Evolutionary conservation across 139 green algal species (phyloP), one percentile per base, ranked within the genome.

Genomic region (Picochlorum sp.): DNA sequence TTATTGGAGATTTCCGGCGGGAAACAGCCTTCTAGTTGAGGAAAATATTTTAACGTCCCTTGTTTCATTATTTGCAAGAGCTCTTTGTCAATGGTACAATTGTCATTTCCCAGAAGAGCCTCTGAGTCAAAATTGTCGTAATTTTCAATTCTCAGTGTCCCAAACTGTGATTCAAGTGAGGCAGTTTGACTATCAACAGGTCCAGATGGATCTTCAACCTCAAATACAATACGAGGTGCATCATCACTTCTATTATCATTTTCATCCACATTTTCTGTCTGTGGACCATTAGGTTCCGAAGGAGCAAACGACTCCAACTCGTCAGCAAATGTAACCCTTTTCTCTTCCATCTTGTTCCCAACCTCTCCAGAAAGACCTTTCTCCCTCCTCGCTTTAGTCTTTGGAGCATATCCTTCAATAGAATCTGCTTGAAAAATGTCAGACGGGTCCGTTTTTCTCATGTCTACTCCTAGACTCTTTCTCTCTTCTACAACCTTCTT

Each of bases 341-440:
- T 12, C 47, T 55, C 35, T 41, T 41, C 10, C 9, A 12, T 41
- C 35, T 41, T 9, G 35, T 41, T 12, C 9, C 35, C 12, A 41
- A 41, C n/a, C n/a, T n/a, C n/a, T n/a, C n/a, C n/a, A n/a, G n/a
- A n/a, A n/a, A n/a, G n/a, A n/a, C n/a, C 9, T 41, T 12, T 41
- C 35, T n/a, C 35, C 12, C 10, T n/a, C 35, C 12, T 53, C 44
- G 29, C 30, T 16, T 5, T 13, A 53, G 47, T 22, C 3, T 63
- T 58, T 5, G 66, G 66, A 22, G 63, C 53, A 13, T 74, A 74
- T 7, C 66, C 66, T 44, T 74, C 66, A 39, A 74, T 58, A 24
- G 65, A 55, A 13, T 16, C 16, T 2, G 65, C 45, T 0, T 50
- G 20, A n/a, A n/a, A n/a, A 1, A 13, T 18, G 28, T 8, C 31